Evolutionary conservation across 495 filamentous ascomycete species (phyloP).

Genomic region (Xylaria nigripes): DNA sequence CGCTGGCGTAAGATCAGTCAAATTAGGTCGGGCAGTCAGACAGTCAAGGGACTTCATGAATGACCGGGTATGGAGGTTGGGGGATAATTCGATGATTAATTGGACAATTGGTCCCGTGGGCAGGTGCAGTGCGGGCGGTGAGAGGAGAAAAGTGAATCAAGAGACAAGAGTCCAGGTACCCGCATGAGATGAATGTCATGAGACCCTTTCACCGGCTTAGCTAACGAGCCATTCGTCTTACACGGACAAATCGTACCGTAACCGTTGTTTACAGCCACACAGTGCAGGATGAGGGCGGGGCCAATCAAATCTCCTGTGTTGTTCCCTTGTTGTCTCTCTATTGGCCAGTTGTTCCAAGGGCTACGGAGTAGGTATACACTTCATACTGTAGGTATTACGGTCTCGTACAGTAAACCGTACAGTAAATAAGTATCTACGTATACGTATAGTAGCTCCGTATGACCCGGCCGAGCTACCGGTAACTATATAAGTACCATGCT

Average conservation of each 20-base stretch:
- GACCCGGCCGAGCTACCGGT: too few relatives aligned
- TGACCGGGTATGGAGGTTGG: background rate
- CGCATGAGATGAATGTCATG: slow-evolving; percentile 13
- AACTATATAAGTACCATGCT: too few relatives aligned
- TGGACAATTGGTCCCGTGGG: slow-evolving; percentile 11
- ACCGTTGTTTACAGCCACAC: background rate
- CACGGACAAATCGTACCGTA: background rate
- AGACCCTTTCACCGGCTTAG: slow-evolving; percentile 8
- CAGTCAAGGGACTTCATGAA: background rate
- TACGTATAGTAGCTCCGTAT: too few relatives aligned
- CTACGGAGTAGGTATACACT: background rate
- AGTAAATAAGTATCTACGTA: too few relatives aligned
- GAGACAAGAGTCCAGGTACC: slow-evolving; percentile 7
- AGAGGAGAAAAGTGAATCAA: slow-evolving; percentile 10
- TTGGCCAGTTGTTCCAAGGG: background rate
- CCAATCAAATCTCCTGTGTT: background rate
- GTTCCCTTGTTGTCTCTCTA: background rate
- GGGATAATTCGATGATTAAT: background rate
- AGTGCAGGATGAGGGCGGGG: background rate
- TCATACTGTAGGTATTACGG: background rate
- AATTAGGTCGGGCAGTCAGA: background rate
- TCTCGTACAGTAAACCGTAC: too few relatives aligned
- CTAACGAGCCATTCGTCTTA: too few relatives aligned
- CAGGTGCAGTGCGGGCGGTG: slow-evolving; percentile 9
- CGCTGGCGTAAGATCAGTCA: slow-evolving; percentile 3